A percentile compares a stretch with the other conserved stretches of the same genome.
Evolutionary conservation across 345 rosid species (phyloP).

Genomic region (Iberis pinnata): DNA sequence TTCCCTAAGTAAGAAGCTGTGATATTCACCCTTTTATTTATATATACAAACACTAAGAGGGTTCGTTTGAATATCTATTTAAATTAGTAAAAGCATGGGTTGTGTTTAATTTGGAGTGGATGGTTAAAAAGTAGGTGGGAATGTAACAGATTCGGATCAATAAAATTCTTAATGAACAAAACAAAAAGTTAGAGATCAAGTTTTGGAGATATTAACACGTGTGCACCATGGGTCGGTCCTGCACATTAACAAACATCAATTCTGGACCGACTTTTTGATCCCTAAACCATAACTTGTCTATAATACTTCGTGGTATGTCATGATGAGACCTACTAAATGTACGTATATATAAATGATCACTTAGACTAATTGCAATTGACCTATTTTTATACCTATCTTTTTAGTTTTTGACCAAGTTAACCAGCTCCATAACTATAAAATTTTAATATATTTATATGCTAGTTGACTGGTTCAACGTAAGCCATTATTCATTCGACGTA

Average conservation of each 20-base stretch:
- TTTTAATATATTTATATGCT: neutral
- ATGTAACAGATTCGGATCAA: constrained; percentile 30
- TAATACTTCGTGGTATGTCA: constrained; percentile 18
- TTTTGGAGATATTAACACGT: constrained; percentile 17
- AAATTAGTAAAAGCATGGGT: constrained; percentile 15
- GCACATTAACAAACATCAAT: too few relatives aligned
- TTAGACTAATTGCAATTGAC: neutral
- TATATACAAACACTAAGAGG: constrained; percentile 18
- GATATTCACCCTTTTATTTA: constrained; percentile 6
- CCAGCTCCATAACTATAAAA: neutral
- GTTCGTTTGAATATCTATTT: constrained; percentile 6
- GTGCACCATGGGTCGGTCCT: constrained; percentile 12
- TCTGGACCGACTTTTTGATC: constrained; percentile 17
- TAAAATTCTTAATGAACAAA: constrained; percentile 12
- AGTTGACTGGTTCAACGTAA: neutral
- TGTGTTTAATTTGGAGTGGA: constrained; percentile 35
- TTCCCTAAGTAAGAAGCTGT: neutral
- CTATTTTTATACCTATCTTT: neutral
- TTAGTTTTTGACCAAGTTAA: neutral
- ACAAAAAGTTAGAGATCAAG: neutral
- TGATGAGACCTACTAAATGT: constrained; percentile 14
- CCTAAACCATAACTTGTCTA: constrained; percentile 12
- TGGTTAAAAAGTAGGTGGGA: constrained; percentile 28
- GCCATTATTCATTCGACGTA: neutral
- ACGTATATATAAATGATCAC: constrained; percentile 10